Base-by-base conservation (phyloP, 768 basidiomycete genomes). In the Leccinum fibrillosum region DNA sequence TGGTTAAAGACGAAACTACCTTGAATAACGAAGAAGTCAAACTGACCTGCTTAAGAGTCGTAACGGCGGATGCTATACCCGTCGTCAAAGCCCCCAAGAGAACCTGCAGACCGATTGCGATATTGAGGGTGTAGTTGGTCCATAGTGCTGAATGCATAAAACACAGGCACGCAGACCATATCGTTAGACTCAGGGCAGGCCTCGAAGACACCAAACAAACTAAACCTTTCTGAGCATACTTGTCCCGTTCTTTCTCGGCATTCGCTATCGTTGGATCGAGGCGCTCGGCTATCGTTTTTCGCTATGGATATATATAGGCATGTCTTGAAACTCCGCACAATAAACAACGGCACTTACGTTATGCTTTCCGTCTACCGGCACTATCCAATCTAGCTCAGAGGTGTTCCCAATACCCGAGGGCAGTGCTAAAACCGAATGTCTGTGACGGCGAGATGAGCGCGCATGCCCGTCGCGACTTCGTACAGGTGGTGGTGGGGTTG, bases 81-180 rank as follows among this genome's bases (percentile, higher is more conserved):
- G 88, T 89, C 6, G 86, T 89, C 28, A 90, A 72, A 2, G 88
- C 80, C 6, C 86, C 87, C 28, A 89, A 70, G 0, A 86, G 39
- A 4, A 89, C 82, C 66, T 89, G 88, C 37, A 86, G 54, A 12
- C 77, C 79, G 47, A 88, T 89, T 0, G 86, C 85, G 12, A 75
- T 54, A 55, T 79, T 79, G 35, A 79, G 70, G 5, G 71, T 66
- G 52, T 69, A 72, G 0, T 67, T 66, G 5, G 72, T 72, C 50
- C 56, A 59, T 55, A 64, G 53, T 8, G 77, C 78, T 78, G 52
- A 21, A 57, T 6, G 35, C 34, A 35, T 35, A 9, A 15, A 0
- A 37, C 37, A 37, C 37, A 11, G 26, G 56, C 7, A 19, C 21
- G 26, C 2, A n/a, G 17, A 12, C 19, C 47, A 12, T 26, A 15